Conservation (phyloP, 495 filamentous ascomycete species). For the Neurospora pannonica region DNA sequence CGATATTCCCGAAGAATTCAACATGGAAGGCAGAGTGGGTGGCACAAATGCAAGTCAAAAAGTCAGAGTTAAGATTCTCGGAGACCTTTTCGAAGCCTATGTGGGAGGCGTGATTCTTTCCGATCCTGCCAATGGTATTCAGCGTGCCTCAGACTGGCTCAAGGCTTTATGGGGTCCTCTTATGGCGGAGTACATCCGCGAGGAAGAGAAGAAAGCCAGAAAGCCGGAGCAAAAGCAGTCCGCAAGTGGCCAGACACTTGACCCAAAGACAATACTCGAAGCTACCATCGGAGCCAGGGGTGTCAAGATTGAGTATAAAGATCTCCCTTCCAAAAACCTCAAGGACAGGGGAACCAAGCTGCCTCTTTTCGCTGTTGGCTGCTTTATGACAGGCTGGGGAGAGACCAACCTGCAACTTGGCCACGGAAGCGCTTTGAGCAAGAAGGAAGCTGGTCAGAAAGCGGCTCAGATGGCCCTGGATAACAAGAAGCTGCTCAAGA, state of each 20-base stretch:
- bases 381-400: constrained; percentile 66
- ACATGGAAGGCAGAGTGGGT: constrained; percentile 20
- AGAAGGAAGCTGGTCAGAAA: constrained; percentile 61
- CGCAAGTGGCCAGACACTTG: constrained; percentile 6
- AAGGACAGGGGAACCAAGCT: constrained; percentile 49
- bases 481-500: constrained; percentile 48
- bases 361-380: constrained; percentile 54
- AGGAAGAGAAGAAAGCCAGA: constrained; percentile 21
- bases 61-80: constrained; percentile 56
- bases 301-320: constrained; percentile 56
- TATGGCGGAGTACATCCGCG: constrained; percentile 33
- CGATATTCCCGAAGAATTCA: constrained; percentile 39
- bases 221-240: constrained; percentile 14
- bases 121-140: constrained; percentile 49
- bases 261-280: constrained; percentile 42
- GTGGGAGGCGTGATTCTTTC: constrained; percentile 67
- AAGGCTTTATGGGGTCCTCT: constrained; percentile 53
- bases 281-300: constrained; percentile 48
- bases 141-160: constrained; percentile 56
- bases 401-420: constrained; percentile 56
- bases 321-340: constrained; percentile 42
- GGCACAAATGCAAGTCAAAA: constrained; percentile 34
- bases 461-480: constrained; percentile 59
- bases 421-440: constrained; percentile 56
- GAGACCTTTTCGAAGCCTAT: constrained; percentile 85